Evolutionary conservation across 2,329 filamentous ascomycete genomes (phyloP).

Genomic region (Botrytis byssoidea): DNA sequence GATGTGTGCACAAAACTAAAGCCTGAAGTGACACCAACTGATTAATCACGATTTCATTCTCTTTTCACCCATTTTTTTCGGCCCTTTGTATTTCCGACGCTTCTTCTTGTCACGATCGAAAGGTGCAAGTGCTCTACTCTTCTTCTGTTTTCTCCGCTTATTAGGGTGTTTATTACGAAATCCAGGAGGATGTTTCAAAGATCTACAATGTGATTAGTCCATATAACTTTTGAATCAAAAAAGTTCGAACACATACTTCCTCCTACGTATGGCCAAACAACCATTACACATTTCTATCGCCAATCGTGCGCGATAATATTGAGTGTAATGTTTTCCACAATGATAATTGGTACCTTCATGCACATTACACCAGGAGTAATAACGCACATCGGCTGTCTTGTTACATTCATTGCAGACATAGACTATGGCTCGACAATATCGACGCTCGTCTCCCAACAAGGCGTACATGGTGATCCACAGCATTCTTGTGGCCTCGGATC

Average conservation of each 20-base stretch:
- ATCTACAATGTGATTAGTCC: neutral
- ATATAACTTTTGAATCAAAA: neutral
- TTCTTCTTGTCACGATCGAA: neutral
- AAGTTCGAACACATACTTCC: neutral
- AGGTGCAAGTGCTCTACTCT: neutral
- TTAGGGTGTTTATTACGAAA: neutral
- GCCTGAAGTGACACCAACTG: neutral
- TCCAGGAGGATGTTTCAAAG: neutral
- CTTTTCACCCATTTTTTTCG: neutral
- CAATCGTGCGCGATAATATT: neutral
- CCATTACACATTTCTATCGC: neutral
- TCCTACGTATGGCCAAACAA: neutral
- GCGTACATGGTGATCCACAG: neutral
- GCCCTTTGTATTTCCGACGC: neutral
- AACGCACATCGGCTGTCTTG: neutral
- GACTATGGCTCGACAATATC: neutral
- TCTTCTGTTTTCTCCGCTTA: neutral
- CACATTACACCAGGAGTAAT: neutral
- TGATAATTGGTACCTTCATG: neutral
- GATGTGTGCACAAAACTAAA: neutral
- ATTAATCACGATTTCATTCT: neutral
- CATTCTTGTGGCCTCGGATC: neutral
- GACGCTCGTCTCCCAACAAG: rapidly evolving
- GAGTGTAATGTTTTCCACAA: neutral
- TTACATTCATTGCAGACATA: neutral